phyloP scores from a whole-genome alignment of 441 rosid genomes.

The Corymbia citriodora region DNA sequence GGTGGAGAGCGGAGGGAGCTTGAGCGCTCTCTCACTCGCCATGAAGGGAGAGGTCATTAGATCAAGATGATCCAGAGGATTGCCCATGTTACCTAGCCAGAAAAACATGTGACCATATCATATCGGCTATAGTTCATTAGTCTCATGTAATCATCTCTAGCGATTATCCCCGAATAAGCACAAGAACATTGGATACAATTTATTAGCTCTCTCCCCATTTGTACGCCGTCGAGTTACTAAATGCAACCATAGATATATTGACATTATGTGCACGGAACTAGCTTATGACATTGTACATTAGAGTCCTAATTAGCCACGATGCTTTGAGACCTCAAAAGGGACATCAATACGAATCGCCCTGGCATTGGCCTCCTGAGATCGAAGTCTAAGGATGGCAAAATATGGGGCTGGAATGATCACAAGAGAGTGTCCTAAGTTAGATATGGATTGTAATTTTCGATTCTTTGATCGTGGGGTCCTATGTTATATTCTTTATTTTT shows the following conservation, averaged over 20 bases:
- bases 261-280: not conserved
- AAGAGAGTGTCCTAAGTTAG: not conserved
- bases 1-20: slow-evolving; percentile 49
- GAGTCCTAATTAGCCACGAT: not conserved
- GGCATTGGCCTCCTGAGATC: not conserved
- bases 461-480: not conserved
- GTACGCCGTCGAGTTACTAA: not conserved
- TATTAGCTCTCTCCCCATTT: not conserved
- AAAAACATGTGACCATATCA: not conserved
- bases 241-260: not conserved
- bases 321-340: not conserved
- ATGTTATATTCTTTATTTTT: not conserved
- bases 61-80: not conserved
- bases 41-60: slow-evolving; percentile 53
- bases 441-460: not conserved
- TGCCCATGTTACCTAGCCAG: not conserved
- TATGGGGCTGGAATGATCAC: not conserved
- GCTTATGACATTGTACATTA: not conserved
- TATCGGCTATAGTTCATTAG: not conserved
- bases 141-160: not conserved
- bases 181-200: not conserved
- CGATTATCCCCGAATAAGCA: not conserved
- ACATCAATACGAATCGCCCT: not conserved
- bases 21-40: slow-evolving; percentile 43
- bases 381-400: not conserved